Evolutionary conservation across 2,329 filamentous ascomycete genomes (phyloP).

Genomic region (Ascochyta viciae-villosae): DNA sequence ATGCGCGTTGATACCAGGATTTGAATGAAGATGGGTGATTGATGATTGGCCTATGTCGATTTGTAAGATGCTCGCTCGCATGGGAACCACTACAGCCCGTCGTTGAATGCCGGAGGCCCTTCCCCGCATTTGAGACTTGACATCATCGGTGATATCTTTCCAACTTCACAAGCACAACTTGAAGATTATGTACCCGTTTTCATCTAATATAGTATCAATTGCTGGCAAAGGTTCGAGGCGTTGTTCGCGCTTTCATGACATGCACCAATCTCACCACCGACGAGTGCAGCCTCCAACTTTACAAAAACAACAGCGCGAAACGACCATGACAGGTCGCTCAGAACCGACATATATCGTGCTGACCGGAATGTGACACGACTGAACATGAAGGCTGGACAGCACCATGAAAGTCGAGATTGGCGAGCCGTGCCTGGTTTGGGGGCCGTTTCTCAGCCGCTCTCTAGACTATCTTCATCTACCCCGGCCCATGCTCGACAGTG

Average conservation of each 20-base stretch:
- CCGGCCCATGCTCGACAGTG: neutral
- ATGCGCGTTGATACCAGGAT: neutral
- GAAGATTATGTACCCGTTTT: neutral
- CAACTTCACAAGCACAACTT: neutral
- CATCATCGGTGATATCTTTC: neutral
- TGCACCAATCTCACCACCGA: too few relatives aligned
- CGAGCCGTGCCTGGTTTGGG: neutral
- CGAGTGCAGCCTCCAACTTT: too few relatives aligned
- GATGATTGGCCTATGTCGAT: neutral
- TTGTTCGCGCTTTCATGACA: too few relatives aligned
- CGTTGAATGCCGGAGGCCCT: slow-evolving; percentile 1
- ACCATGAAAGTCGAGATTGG: neutral
- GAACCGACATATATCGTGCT: too few relatives aligned
- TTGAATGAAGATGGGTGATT: neutral
- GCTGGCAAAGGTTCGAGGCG: too few relatives aligned
- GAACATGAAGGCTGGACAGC: neutral
- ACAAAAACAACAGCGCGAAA: too few relatives aligned
- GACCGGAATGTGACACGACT: too few relatives aligned
- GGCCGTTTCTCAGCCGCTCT: neutral
- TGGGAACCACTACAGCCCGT: neutral
- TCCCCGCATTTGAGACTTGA: slow-evolving; percentile 5
- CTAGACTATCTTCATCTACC: neutral
- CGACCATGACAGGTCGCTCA: too few relatives aligned
- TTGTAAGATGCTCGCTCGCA: slow-evolving; percentile 1
- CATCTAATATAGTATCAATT: neutral